Percentiles rank a stretch among this genome's conserved stretches.
These are phyloP conservation scores for Petunia hybrid DNA, from an alignment of 305 asterid species.

Conservation along the genomic window DNA sequence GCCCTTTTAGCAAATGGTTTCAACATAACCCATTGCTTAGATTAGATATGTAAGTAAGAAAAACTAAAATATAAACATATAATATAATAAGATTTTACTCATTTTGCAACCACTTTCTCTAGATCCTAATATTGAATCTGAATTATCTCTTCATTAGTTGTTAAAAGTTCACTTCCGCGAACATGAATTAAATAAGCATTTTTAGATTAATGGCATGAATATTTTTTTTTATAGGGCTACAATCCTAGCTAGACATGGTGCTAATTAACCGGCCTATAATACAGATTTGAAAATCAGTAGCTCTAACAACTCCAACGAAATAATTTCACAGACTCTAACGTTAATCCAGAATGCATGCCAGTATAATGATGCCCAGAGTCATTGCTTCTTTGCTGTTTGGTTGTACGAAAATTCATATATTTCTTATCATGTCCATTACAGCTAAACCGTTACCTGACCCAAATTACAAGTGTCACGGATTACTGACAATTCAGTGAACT, in stretches of 20 bases:
- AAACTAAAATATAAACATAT: not conserved
- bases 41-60: too few relatives aligned
- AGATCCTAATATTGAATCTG: not conserved
- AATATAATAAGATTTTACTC: not conserved
- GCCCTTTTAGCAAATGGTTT: too few relatives aligned
- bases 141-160: not conserved
- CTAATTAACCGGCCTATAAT: slow-evolving; percentile 27
- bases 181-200: not conserved
- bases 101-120: not conserved
- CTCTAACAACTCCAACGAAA: slow-evolving; percentile 30
- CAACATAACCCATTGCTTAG: too few relatives aligned
- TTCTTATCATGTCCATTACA: slow-evolving; percentile 11
- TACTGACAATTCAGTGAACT: not conserved
- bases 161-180: not conserved
- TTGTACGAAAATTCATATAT: not conserved
- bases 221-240: slow-evolving; percentile 11
- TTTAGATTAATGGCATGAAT: not conserved
- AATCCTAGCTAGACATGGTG: not conserved
- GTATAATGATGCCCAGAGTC: slow-evolving; percentile 1
- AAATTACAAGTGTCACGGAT: not conserved
- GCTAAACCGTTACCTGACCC: not conserved
- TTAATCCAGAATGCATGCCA: slow-evolving; percentile 7
- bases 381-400: slow-evolving; percentile 21
- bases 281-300: slow-evolving; percentile 24
- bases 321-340: slow-evolving; percentile 14